Evolutionary conservation across 2,329 filamentous ascomycete species (phyloP).

Genomic region (Xylariaceae sp.): DNA sequence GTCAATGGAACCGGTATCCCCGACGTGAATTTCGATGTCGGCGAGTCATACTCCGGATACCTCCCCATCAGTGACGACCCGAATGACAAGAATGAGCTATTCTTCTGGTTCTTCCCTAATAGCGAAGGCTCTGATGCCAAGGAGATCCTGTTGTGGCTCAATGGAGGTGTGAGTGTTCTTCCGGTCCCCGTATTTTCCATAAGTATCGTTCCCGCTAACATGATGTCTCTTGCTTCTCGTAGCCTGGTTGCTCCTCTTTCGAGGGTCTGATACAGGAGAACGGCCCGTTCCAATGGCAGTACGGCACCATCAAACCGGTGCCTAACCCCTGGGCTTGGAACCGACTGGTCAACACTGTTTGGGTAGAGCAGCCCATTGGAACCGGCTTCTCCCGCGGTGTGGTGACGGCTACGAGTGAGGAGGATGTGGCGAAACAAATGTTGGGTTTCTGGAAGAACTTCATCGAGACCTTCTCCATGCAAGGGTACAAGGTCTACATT

Average conservation of each 20-base stretch:
- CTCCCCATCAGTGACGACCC: conserved; percentile 46
- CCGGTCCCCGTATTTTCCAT: not conserved
- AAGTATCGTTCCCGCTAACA: not conserved
- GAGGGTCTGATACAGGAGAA: conserved; percentile 71
- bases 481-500: conserved; percentile 48
- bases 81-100: conserved; percentile 39
- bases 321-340: conserved; percentile 69
- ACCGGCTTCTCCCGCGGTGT: conserved; percentile 66
- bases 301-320: conserved; percentile 61
- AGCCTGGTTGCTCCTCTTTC: conserved; percentile 57
- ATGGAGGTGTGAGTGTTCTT: conserved; percentile 36
- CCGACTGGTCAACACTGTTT: conserved; percentile 71
- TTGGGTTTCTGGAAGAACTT: conserved; percentile 66
- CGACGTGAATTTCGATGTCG: conserved; percentile 59
- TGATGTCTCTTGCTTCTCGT: not conserved
- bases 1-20: conserved; percentile 58
- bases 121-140: conserved; percentile 38
- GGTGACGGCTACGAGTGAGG: conserved; percentile 58
- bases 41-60: conserved; percentile 54
- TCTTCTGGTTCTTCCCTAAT: conserved; percentile 54
- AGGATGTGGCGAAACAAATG: conserved; percentile 66
- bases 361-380: conserved; percentile 62
- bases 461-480: conserved; percentile 46
- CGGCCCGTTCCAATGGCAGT: conserved; percentile 66
- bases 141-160: conserved; percentile 50